Percentiles rank a stretch among this genome's conserved stretches.
phyloP scores from a whole-genome alignment of 2,329 filamentous ascomycete species.

The Colletotrichum salicis region DNA sequence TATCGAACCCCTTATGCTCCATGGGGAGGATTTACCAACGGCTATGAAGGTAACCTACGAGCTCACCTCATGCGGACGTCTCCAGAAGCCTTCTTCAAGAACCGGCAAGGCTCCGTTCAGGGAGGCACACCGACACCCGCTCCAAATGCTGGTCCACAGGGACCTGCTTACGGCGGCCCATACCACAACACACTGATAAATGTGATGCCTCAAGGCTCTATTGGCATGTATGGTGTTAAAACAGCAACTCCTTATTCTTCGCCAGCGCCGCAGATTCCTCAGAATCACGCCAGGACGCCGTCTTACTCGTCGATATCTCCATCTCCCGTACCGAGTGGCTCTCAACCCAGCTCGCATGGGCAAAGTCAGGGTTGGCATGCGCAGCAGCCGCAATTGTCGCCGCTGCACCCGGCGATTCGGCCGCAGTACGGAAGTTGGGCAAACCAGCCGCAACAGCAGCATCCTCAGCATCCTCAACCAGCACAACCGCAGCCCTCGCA shows the following conservation, averaged over 20 bases:
- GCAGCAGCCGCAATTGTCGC: constrained; percentile 36
- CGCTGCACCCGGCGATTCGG: constrained; percentile 51
- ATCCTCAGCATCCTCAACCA: constrained; percentile 1
- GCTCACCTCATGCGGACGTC: constrained; percentile 54
- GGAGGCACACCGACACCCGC: constrained; percentile 30
- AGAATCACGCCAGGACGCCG: constrained; percentile 8
- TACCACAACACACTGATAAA: constrained; percentile 28
- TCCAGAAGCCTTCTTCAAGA: constrained; percentile 49
- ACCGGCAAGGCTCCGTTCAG: constrained; percentile 34
- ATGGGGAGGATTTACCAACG: constrained; percentile 69
- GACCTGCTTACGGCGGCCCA: constrained; percentile 13
- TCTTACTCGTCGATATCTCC: constrained; percentile 34
- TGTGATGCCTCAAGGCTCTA: constrained; percentile 24
- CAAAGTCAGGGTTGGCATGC: constrained; percentile 25
- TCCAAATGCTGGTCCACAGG: neutral
- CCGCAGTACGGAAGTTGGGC: constrained; percentile 42
- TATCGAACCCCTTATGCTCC: constrained; percentile 70
- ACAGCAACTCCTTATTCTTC: constrained; percentile 31
- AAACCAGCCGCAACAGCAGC: constrained; percentile 11
- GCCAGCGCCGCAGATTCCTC: constrained; percentile 15
- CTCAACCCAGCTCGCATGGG: constrained; percentile 30
- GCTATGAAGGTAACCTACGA: constrained; percentile 64
- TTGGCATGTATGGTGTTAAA: constrained; percentile 35
- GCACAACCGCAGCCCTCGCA: constrained; percentile 39
- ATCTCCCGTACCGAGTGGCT: constrained; percentile 6